Evolutionary conservation across 1,284 basidiomycete genomes (phyloP).

Genomic region (Rhodotorula sp.): DNA sequence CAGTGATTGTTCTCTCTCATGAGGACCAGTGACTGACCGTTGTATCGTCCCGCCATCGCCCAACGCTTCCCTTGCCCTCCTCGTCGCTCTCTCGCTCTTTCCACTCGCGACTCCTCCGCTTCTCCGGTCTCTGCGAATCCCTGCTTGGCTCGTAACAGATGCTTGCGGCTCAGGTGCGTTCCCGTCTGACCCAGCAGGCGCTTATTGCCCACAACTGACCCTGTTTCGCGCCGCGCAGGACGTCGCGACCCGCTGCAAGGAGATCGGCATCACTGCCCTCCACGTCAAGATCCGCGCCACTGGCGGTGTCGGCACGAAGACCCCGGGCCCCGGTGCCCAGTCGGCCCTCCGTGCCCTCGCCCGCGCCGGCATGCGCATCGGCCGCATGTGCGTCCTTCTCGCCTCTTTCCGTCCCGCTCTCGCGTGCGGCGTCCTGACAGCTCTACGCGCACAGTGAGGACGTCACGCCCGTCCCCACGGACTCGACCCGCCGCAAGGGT

Average conservation of each 20-base stretch:
- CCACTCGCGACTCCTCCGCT: too few species aligned
- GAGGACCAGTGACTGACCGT: too few species aligned
- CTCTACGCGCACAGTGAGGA: slow-evolving; percentile 47
- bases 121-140: too few species aligned
- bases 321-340: slow-evolving; percentile 97
- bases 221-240: neutral
- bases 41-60: too few species aligned
- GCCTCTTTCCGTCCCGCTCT: neutral
- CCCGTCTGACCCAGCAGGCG: too few species aligned
- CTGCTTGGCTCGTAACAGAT: neutral
- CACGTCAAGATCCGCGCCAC: slow-evolving; percentile 98
- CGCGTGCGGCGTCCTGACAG: neutral
- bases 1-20: too few species aligned
- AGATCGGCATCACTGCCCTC: slow-evolving; percentile 96
- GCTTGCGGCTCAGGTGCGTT: slow-evolving; percentile 12
- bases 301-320: slow-evolving; percentile 98
- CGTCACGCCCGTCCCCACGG: slow-evolving; percentile 95
- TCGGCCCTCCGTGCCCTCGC: slow-evolving; percentile 97
- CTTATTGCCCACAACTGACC: too few species aligned
- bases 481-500: slow-evolving; percentile 98
- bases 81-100: too few species aligned
- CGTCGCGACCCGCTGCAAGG: slow-evolving; percentile 73
- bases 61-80: too few species aligned
- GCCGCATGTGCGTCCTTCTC: slow-evolving; percentile 78
- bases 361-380: slow-evolving; percentile 97